These are phyloP conservation scores for Anisogramma anomala DNA, from an alignment of 2,329 filamentous ascomycete species.

Conservation along the genomic window DNA sequence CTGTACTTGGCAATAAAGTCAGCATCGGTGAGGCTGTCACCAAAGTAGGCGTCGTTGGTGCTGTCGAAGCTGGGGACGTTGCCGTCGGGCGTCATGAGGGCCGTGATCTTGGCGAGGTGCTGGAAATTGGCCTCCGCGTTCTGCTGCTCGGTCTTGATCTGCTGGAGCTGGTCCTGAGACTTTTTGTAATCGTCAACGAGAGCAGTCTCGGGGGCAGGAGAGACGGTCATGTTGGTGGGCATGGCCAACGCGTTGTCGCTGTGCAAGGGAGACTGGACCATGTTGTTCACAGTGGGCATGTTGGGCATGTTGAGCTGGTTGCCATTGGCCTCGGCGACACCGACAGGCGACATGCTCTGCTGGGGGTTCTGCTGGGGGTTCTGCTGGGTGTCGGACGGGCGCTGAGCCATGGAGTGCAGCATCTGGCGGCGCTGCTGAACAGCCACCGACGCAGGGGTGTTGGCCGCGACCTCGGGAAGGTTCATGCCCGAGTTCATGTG, in stretches of 20 bases:
- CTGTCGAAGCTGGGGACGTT: constrained; percentile 7
- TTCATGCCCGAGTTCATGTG: constrained; percentile 36
- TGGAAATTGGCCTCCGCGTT: constrained; percentile 21
- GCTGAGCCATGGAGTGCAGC: constrained; percentile 46
- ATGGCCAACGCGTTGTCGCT: constrained; percentile 49
- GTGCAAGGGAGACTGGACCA: no score
- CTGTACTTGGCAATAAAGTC: constrained; percentile 29
- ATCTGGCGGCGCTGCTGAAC: constrained; percentile 47
- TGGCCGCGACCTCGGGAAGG: constrained; percentile 45
- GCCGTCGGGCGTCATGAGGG: constrained; percentile 6
- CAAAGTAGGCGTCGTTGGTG: constrained; percentile 20
- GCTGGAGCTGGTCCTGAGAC: no score
- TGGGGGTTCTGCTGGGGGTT: not conserved
- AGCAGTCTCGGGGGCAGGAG: constrained; percentile 2
- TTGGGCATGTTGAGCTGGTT: constrained; percentile 26
- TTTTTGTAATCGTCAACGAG: not conserved
- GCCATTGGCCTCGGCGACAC: constrained; percentile 1
- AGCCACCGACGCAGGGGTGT: constrained; percentile 41
- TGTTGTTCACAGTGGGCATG: no score
- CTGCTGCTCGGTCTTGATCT: constrained; percentile 5
- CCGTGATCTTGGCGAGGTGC: constrained; percentile 15
- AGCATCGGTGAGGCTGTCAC: constrained; percentile 17
- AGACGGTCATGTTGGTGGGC: constrained; percentile 62
- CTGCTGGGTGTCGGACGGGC: constrained; percentile 21
- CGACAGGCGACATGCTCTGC: no score